Base-by-base conservation (phyloP, 1,284 basidiomycete genomes). In the Apiotrichum domesticum region DNA sequence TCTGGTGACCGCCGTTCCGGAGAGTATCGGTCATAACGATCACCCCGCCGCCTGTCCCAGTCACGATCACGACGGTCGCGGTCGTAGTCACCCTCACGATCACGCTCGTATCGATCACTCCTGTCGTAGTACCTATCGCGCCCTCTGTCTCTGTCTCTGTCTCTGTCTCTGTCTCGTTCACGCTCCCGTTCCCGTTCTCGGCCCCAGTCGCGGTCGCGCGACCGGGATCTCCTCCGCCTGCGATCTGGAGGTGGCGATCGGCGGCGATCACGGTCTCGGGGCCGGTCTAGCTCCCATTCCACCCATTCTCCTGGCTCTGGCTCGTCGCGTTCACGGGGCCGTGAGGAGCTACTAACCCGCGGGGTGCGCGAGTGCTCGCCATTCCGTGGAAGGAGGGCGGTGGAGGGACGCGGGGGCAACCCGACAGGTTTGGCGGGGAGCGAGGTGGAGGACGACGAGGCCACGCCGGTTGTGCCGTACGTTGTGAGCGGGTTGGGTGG, bases 151-250 rank as follows among this genome's bases (percentile, higher is more conserved):
- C 21, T 21, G 21, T 21, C 21, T 21, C 21, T 21, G 21, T 21
- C 21, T 21, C 21, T 21, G 21, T 21, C 21, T 21, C 21, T 21
- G 21, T 21, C 21, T 21, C 21, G 21, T 21, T 21, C 21, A 21
- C 21, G 21, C 21, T 21, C 21, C 21, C 21, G 21, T 21, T 21
- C 21, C 21, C 21, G 21, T 21, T 21, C 21, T 21, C 21, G 47
- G 35, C 46, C 40, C 3, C 49, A 46, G 49, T 57, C 55, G 7
- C 56, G 54, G 33, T 56, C 55, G 21, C 57, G 51, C 5, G 52
- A 54, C 32, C 51, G 57, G 6, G 51, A 53, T 13, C 53, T 49
- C 29, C 51, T 41, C 4, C 57, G 57, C 9, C 50, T 29, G 21
- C 55, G 46, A 9, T 49, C 50, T n/a, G 47, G 47, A 21, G 35